Conservation (phyloP, 768 basidiomycete genomes). For the Leccinum rimulosum region DNA sequence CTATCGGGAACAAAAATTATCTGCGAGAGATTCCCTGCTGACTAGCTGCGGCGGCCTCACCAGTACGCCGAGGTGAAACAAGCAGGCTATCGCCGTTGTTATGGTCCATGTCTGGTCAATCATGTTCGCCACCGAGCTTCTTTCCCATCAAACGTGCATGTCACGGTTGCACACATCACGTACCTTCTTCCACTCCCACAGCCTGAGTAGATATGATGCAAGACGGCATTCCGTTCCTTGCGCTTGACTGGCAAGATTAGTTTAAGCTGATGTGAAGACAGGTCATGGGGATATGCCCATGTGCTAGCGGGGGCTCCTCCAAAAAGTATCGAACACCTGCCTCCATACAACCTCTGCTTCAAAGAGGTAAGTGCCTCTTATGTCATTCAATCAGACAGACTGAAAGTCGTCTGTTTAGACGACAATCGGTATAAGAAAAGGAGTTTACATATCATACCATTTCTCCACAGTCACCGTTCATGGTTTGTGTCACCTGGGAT, state of each 20-base stretch:
- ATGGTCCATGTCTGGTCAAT: background rate
- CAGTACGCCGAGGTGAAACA: background rate
- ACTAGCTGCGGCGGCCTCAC: too few relatives aligned
- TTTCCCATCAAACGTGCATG: background rate
- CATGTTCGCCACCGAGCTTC: background rate
- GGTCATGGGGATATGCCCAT: background rate
- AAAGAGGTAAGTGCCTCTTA: background rate
- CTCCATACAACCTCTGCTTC: background rate
- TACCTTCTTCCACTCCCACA: background rate
- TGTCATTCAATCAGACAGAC: background rate
- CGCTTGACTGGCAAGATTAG: background rate
- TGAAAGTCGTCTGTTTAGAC: background rate
- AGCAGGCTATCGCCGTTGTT: background rate
- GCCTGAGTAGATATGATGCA: background rate
- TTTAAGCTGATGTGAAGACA: background rate
- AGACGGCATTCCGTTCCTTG: constrained; percentile 1
- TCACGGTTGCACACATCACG: background rate
- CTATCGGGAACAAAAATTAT: background rate
- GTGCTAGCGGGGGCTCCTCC: constrained; percentile 2
- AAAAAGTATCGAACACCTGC: background rate
- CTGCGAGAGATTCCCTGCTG: too few relatives aligned
- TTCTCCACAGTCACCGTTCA: background rate
- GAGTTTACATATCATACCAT: background rate
- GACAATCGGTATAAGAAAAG: background rate
- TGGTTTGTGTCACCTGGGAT: background rate